Evolutionary conservation across 306 rosid species (phyloP).

Genomic region (Sicyos baderoa): DNA sequence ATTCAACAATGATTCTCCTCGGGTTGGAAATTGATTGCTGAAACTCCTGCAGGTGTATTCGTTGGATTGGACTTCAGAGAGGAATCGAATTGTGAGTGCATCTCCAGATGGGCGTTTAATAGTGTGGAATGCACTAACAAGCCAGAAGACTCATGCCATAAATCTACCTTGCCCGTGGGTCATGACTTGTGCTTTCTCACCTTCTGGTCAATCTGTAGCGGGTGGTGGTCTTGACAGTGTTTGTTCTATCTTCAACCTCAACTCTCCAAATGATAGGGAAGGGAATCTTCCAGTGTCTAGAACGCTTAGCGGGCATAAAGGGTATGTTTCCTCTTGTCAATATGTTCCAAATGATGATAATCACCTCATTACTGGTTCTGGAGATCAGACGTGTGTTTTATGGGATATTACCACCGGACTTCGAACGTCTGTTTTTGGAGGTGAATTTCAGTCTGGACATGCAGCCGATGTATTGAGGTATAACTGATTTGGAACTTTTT

Average conservation of each 20-base stretch:
- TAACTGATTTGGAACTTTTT: conserved; percentile 19
- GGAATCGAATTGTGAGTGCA: conserved; percentile 90
- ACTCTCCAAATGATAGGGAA: conserved; percentile 69
- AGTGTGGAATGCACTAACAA: conserved; percentile 94
- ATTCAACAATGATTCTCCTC: not conserved
- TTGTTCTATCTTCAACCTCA: conserved; percentile 89
- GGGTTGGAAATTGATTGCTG: not conserved
- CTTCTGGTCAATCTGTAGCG: conserved; percentile 86
- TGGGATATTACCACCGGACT: conserved; percentile 98
- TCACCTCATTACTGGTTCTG: conserved; percentile 83
- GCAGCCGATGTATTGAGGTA: conserved; percentile 87
- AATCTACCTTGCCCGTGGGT: conserved; percentile 99
- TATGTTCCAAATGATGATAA: conserved; percentile 91
- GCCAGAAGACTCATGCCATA: conserved; percentile 92
- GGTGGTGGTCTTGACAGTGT: conserved; percentile 96
- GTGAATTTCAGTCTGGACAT: conserved; percentile 98
- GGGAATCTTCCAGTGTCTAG: conserved; percentile 62
- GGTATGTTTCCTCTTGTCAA: conserved; percentile 88
- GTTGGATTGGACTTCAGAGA: conserved; percentile 94
- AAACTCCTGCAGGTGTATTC: conserved; percentile 60
- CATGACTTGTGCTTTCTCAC: conserved; percentile 94
- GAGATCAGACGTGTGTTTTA: conserved; percentile 86
- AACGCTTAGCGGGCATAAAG: conserved; percentile 84
- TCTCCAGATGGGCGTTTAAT: conserved; percentile 91
- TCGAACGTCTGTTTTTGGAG: conserved; percentile 88